Evolutionary conservation across 176 grass and related monocot species (phyloP).

Genomic region (Juncus effusus): DNA sequence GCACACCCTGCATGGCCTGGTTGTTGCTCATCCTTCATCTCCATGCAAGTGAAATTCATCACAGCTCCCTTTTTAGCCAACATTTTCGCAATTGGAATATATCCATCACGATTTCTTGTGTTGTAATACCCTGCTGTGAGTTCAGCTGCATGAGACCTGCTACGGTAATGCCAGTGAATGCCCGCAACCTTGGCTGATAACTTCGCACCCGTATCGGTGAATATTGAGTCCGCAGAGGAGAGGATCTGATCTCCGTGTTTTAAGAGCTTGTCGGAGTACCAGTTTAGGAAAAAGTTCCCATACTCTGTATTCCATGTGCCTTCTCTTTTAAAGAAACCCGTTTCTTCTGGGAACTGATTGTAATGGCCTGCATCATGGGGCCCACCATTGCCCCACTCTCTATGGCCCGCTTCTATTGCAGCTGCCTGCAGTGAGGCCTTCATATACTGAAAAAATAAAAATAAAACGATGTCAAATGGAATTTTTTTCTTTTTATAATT

Average conservation of each 20-base stretch:
- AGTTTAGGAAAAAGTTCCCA: constrained; percentile 72
- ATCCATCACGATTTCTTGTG: constrained; percentile 64
- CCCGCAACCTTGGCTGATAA: constrained; percentile 88
- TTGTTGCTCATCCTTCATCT: constrained; percentile 95
- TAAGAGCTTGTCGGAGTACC: constrained; percentile 88
- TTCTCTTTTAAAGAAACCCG: constrained; percentile 82
- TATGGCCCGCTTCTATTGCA: constrained; percentile 43
- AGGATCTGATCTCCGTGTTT: constrained; percentile 80
- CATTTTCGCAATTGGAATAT: constrained; percentile 58
- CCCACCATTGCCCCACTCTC: constrained; percentile 63
- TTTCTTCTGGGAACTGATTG: constrained; percentile 94
- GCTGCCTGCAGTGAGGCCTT: constrained; percentile 60
- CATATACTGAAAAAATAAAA: constrained; percentile 65
- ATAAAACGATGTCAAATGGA: constrained; percentile 1
- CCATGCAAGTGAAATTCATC: constrained; percentile 99
- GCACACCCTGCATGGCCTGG: constrained; percentile 61
- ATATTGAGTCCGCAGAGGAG: constrained; percentile 60
- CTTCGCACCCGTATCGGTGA: constrained; percentile 54
- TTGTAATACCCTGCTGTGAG: constrained; percentile 98
- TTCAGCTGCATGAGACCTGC: constrained; percentile 81
- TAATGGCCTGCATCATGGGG: constrained; percentile 92
- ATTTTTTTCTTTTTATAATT: background rate
- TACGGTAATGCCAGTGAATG: constrained; percentile 96
- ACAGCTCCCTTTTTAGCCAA: constrained; percentile 54
- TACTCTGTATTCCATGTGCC: constrained; percentile 95